Conservation (phyloP, 768 basidiomycete genomes). For the Leccinum incarnatum region DNA sequence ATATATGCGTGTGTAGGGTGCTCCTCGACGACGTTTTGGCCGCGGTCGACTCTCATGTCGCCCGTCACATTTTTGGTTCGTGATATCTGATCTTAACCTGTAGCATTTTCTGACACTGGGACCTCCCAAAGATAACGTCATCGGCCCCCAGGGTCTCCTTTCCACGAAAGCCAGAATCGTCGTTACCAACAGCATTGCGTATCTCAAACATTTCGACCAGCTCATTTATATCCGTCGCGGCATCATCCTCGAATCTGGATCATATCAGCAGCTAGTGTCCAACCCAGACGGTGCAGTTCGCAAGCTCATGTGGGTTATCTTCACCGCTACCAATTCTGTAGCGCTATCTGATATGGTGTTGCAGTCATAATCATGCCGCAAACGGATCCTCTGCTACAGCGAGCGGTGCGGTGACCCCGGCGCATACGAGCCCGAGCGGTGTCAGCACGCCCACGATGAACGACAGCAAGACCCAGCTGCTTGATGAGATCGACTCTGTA, state of each 20-base stretch:
- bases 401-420: slow-evolving; percentile 51
- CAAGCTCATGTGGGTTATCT: slow-evolving; percentile 62
- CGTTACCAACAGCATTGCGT: slow-evolving; percentile 87
- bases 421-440: slow-evolving; percentile 29
- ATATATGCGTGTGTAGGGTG: slow-evolving; percentile 39
- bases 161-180: slow-evolving; percentile 80
- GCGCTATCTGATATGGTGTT: background rate
- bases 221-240: slow-evolving; percentile 76
- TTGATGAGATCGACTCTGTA: slow-evolving; percentile 31
- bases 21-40: slow-evolving; percentile 90
- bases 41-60: slow-evolving; percentile 84
- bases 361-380: slow-evolving; percentile 46
- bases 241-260: slow-evolving; percentile 73
- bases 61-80: slow-evolving; percentile 78
- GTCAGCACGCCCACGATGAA: slow-evolving; percentile 18
- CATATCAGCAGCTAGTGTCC: slow-evolving; percentile 57
- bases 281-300: slow-evolving; percentile 64
- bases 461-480: slow-evolving; percentile 24
- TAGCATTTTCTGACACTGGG: background rate
- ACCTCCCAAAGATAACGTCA: slow-evolving; percentile 62
- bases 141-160: slow-evolving; percentile 81
- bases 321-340: rapidly evolving
- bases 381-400: slow-evolving; percentile 41
- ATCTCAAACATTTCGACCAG: slow-evolving; percentile 73
- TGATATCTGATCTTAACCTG: background rate